These are phyloP conservation scores for Phytophthora pisi DNA, from an alignment of 352 stramenopile species.

Conservation along the genomic window DNA sequence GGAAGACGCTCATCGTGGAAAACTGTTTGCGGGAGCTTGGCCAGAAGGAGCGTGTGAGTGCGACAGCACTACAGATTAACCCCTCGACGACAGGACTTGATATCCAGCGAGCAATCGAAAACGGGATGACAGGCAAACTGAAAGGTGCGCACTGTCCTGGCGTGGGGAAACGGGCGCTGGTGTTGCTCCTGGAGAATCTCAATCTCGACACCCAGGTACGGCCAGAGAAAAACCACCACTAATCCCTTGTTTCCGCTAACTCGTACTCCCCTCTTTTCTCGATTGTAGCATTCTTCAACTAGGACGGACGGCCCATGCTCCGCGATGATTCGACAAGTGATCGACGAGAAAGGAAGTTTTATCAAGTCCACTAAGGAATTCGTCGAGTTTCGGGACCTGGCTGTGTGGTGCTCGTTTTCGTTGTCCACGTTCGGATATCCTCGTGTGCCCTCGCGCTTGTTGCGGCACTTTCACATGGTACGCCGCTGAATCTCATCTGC, in stretches of 20 bases:
- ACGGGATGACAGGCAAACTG: conserved; percentile 52
- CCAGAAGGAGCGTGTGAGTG: conserved; percentile 40
- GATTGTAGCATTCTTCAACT: conserved; percentile 13
- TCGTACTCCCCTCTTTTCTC: background rate
- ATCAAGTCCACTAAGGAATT: conserved; percentile 58
- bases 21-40: conserved; percentile 44
- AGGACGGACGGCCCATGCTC: conserved; percentile 31
- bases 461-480: conserved; percentile 76
- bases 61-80: conserved; percentile 43
- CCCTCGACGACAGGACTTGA: conserved; percentile 24
- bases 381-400: conserved; percentile 59
- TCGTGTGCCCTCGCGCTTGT: conserved; percentile 42
- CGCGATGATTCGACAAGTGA: conserved; percentile 70
- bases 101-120: conserved; percentile 49
- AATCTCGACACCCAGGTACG: conserved; percentile 59
- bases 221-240: background rate
- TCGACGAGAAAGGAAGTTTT: conserved; percentile 61
- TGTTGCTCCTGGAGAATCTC: conserved; percentile 65
- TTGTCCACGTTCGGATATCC: conserved; percentile 50
- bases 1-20: conserved; percentile 57
- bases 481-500: background rate
- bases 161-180: conserved; percentile 46
- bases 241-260: background rate
- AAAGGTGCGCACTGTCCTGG: conserved; percentile 62
- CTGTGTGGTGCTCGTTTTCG: conserved; percentile 56